Evolutionary conservation across 768 basidiomycete genomes (phyloP).

Genomic region (Phlegmacium glaucopus): DNA sequence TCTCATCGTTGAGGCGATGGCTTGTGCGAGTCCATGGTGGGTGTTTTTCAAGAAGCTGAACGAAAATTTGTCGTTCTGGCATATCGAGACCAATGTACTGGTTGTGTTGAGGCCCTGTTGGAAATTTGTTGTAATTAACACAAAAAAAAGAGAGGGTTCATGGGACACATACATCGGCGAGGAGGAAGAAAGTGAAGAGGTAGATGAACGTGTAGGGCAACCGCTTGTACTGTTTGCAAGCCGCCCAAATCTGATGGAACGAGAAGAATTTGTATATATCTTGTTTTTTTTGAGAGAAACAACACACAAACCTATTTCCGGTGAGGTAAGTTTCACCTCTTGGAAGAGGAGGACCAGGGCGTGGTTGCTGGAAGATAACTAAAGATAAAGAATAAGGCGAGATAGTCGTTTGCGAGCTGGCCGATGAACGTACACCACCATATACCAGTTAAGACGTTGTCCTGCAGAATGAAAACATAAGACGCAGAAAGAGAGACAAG

Average conservation of each 20-base stretch:
- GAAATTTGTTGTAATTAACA: not conserved
- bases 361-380: conserved; percentile 86
- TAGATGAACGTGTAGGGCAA: conserved; percentile 84
- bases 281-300: too few species aligned
- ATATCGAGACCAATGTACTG: conserved; percentile 68
- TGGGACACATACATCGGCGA: conserved; percentile 71
- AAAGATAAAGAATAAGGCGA: not conserved
- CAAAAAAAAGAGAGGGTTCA: too few species aligned
- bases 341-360: conserved; percentile 77
- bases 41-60: conserved; percentile 84
- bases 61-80: conserved; percentile 75
- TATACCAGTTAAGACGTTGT: conserved; percentile 74
- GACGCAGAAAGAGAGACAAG: not conserved
- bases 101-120: conserved; percentile 76
- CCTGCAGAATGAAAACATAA: conserved; percentile 27
- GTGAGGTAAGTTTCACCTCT: conserved; percentile 75
- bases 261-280: too few species aligned
- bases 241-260: conserved; percentile 82
- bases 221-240: conserved; percentile 69
- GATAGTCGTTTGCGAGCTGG: too few species aligned
- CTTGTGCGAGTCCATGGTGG: conserved; percentile 73
- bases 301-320: conserved; percentile 80
- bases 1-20: conserved; percentile 68
- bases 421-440: conserved; percentile 84
- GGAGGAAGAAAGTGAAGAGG: conserved; percentile 71